Evolutionary conservation across 768 basidiomycete species (phyloP), one percentile per base, ranked within the genome.

Genomic region (Tephrocybe sp.): DNA sequence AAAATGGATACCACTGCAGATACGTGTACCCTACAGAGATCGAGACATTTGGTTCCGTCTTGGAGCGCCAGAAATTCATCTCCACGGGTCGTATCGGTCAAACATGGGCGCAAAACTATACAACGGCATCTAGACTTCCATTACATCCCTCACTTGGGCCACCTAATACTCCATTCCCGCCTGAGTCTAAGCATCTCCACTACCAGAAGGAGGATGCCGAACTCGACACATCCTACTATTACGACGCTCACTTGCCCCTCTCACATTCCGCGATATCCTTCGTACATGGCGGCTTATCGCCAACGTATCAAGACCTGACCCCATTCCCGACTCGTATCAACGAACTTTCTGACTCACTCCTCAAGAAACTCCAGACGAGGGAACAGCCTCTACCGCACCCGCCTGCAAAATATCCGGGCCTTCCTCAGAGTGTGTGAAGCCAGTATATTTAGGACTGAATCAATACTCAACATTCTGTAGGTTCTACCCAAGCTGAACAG

Each of bases 271-370:
- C 93, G 1, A 70, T 94, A 24, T 92, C 93, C 1, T 98, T 98
- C 67, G 90, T 96, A 2, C 97, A 98, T 55, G 96, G 95, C 17
- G 95, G 95, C 0, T 75, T 98, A 34, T 81, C 88, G 3, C 87
- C 91, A 6, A 77, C 82, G 1, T 96, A 92, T 58, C 74, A 77
- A 6, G 74, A 84, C 55, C 75, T 96, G 3, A 73, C 80, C 6
- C 94, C 95, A 0, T 97, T 93, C 69, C 92, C 96, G 5, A 76
- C 84, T 17, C 73, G 75, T 23, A 93, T 98, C 58, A 99, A 98
- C 64, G 73, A 75, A 3, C 62, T 98, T 30, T 86, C 87, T 1
- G 67, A 72, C 4, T 81, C 84, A 0, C 75, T 99, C 25, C 72
- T 99, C 20, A 61, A 60, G 44, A 91, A 86, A 65, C 73, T 94